phyloP scores from a whole-genome alignment of 2,329 filamentous ascomycete genomes.

The Fusarium pilosicola region DNA sequence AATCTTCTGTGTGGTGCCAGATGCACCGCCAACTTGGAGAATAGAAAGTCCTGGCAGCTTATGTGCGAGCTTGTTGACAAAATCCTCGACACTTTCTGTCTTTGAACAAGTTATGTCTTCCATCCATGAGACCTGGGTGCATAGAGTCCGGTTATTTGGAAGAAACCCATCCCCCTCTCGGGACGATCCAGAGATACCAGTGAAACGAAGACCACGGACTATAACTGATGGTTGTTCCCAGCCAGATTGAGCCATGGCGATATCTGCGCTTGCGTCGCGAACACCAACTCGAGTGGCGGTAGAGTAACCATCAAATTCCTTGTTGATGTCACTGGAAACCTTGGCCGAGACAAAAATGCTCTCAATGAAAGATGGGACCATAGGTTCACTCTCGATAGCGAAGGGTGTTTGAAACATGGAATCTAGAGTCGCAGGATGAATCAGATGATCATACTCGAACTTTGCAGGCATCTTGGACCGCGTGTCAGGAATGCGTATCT shows the following conservation, averaged over 20 bases:
- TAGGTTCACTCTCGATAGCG: conserved; percentile 55
- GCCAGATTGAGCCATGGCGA: conserved; percentile 54
- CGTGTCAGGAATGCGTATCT: conserved; percentile 59
- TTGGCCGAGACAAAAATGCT: conserved; percentile 58
- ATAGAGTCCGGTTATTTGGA: conserved; percentile 60
- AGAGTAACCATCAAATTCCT: conserved; percentile 55
- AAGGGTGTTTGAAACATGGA: conserved; percentile 65
- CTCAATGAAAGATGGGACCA: conserved; percentile 60
- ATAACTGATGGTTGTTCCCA: conserved; percentile 51
- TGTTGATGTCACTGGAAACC: conserved; percentile 47
- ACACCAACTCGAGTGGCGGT: conserved; percentile 49
- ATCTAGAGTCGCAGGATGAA: conserved; percentile 69
- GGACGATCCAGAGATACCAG: conserved; percentile 46
- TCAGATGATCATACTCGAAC: conserved; percentile 63
- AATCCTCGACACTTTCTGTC: conserved; percentile 32
- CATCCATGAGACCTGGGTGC: conserved; percentile 60
- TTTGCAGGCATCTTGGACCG: conserved; percentile 61
- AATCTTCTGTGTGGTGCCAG: conserved; percentile 31
- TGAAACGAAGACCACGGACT: conserved; percentile 58
- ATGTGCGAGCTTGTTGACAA: conserved; percentile 51
- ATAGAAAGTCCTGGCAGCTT: conserved; percentile 53
- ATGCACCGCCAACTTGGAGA: conserved; percentile 51
- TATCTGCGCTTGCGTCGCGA: conserved; percentile 54
- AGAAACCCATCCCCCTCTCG: conserved; percentile 52
- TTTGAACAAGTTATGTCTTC: conserved; percentile 48